Evolutionary conservation across 805 yeast species (phyloP), one percentile per base, ranked within the genome.

Genomic region (Spathaspora hagerdaliae): DNA sequence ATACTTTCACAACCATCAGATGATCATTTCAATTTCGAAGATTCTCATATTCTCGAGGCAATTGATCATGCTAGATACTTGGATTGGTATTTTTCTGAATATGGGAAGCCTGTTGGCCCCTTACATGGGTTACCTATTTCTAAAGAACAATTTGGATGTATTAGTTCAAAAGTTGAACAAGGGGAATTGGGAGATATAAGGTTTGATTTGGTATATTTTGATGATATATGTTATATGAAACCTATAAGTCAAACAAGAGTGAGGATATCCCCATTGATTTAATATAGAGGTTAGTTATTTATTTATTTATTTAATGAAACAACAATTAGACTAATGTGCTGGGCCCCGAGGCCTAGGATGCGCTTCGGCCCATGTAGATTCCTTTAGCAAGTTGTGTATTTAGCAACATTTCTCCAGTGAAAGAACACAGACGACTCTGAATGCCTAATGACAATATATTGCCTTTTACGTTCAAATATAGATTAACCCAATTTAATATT

Each of bases 41-140:
- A 77, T 46, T 5, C 24, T 19, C 24, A 19, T 2, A 19, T 19
- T 19, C 5, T 19, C 2, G 24, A 19, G 24, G 90, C 87, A 10
- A 63, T 82, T 44, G 66, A 65, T 46, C 67, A 73, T 43, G 89
- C 89, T 3, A 59, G 71, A 51, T 66, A 61, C 41, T 65, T 81
- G 49, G 90, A 84, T 55, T 74, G 70, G 24, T 73, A 74, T 54
- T 78, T 52, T 46, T 59, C 58, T 43, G 52, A 67, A 38, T 62
- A 73, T 36, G 83, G 82, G 12, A 70, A 74, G 49, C 59, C 73
- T 1, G 54, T 77, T 31, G 87, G 87, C 12, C 81, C 85, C 2
- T 69, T 83, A 38, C 87, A 82, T 53, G 88, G 88, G 2, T 64
- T 82, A 32, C 88, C 88, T 2, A 64, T 83, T 24, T 44, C 45